A percentile compares a stretch with the other conserved stretches of the same genome.
Conservation (phyloP, 495 filamentous ascomycete species). For the Aspergillus biplanus region DNA sequence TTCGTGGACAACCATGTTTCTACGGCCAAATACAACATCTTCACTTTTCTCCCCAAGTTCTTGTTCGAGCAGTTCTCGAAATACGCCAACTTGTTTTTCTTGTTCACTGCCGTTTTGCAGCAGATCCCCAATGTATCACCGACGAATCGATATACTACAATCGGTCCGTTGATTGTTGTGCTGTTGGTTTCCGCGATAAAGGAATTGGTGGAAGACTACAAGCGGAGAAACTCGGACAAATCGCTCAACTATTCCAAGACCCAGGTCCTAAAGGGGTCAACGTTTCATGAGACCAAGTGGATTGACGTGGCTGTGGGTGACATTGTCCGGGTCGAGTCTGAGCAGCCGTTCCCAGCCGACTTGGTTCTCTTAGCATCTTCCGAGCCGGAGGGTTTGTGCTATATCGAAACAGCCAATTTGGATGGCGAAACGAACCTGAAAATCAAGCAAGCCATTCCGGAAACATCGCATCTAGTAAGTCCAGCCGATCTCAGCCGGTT, state of each 20-base stretch:
- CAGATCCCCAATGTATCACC: slow-evolving; percentile 95
- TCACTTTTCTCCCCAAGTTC: slow-evolving; percentile 97
- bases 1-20: slow-evolving; percentile 96
- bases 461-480: slow-evolving; percentile 87
- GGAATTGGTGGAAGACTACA: slow-evolving; percentile 92
- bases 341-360: slow-evolving; percentile 95
- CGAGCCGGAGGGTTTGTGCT: slow-evolving; percentile 96
- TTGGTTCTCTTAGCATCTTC: slow-evolving; percentile 90
- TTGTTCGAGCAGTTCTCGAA: slow-evolving; percentile 99
- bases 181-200: slow-evolving; percentile 92
- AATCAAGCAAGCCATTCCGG: slow-evolving; percentile 97
- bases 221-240: slow-evolving; percentile 84
- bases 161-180: slow-evolving; percentile 88
- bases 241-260: slow-evolving; percentile 88
- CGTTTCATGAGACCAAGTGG: slow-evolving; percentile 88
- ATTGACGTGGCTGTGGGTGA: slow-evolving; percentile 93
- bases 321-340: slow-evolving; percentile 91
- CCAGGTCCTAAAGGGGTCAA: slow-evolving; percentile 79
- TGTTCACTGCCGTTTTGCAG: slow-evolving; percentile 94
- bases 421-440: slow-evolving; percentile 99
- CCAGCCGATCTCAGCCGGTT: slow-evolving; percentile 84
- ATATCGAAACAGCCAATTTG: slow-evolving; percentile 98
- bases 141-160: slow-evolving; percentile 94
- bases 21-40: slow-evolving; percentile 95
- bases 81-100: slow-evolving; percentile 99